A percentile compares a stretch with the other conserved stretches of the same genome.
These are phyloP conservation scores for Amanita phalloides DNA, from an alignment of 768 basidiomycete species.

Conservation along the genomic window DNA sequence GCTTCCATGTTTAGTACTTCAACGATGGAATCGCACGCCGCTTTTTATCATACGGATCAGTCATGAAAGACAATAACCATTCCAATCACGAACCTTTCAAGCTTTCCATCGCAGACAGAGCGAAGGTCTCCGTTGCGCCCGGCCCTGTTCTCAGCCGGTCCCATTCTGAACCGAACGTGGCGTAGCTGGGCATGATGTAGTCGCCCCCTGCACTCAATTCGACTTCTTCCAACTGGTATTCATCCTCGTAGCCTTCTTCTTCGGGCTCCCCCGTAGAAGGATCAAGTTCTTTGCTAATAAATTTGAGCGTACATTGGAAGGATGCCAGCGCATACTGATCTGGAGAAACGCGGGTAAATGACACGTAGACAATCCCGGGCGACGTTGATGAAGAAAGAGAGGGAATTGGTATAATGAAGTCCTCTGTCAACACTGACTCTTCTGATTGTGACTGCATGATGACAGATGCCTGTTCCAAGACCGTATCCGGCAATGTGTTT, in stretches of 20 bases:
- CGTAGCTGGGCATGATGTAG: slow-evolving; percentile 93
- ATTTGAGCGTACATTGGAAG: slow-evolving; percentile 88
- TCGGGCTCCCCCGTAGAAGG: slow-evolving; percentile 93
- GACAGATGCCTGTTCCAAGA: slow-evolving; percentile 89
- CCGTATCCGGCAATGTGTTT: slow-evolving; percentile 92
- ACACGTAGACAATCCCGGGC: slow-evolving; percentile 86
- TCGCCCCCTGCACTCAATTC: slow-evolving; percentile 89
- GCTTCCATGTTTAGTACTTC: slow-evolving; percentile 97
- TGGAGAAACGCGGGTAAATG: slow-evolving; percentile 78
- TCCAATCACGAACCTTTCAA: slow-evolving; percentile 64
- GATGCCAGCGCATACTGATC: slow-evolving; percentile 71
- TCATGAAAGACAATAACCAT: slow-evolving; percentile 2
- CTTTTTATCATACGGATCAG: slow-evolving; percentile 28
- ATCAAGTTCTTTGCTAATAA: slow-evolving; percentile 95
- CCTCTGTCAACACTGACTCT: slow-evolving; percentile 73
- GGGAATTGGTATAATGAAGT: slow-evolving; percentile 85
- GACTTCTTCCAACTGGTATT: slow-evolving; percentile 94
- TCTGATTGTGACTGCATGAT: slow-evolving; percentile 78
- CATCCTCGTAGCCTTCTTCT: slow-evolving; percentile 98
- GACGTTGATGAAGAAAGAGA: slow-evolving; percentile 59
- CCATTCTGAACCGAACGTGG: slow-evolving; percentile 91
- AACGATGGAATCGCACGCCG: slow-evolving; percentile 92
- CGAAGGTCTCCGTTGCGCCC: slow-evolving; percentile 85
- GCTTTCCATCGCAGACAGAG: slow-evolving; percentile 84
- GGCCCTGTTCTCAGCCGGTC: slow-evolving; percentile 76